These are phyloP conservation scores for Xylariales sp. DNA, from an alignment of 2,329 filamentous ascomycete species.

Conservation along the genomic window DNA sequence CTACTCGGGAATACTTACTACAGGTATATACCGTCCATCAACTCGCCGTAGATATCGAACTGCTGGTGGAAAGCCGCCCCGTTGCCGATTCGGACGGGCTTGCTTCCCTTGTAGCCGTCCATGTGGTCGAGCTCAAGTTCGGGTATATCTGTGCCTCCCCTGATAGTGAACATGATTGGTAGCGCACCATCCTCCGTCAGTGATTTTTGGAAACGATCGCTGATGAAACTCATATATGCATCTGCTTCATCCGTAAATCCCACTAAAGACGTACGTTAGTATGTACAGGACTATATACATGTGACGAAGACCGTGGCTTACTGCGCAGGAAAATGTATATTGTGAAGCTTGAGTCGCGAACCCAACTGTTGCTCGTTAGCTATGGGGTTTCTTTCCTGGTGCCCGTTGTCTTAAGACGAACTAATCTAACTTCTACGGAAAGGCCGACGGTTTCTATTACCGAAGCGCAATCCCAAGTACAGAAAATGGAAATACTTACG, in stretches of 20 bases:
- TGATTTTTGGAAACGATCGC: constrained; percentile 73
- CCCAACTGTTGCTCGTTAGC: constrained; percentile 60
- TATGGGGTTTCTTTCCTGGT: neutral
- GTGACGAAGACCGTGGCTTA: neutral
- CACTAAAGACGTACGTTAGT: constrained; percentile 49
- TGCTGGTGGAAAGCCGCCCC: constrained; percentile 81
- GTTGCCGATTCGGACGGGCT: constrained; percentile 80
- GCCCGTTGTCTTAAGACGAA: neutral
- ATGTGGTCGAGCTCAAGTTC: constrained; percentile 76
- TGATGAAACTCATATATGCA: constrained; percentile 83
- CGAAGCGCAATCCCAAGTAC: neutral
- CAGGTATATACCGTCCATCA: constrained; percentile 81
- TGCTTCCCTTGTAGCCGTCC: constrained; percentile 77
- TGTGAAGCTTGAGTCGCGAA: constrained; percentile 81
- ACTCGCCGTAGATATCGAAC: constrained; percentile 82
- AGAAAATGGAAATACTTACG: constrained; percentile 40
- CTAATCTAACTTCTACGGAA: neutral
- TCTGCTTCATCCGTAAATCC: constrained; percentile 81
- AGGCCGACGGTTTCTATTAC: neutral
- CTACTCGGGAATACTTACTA: constrained; percentile 53
- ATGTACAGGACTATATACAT: neutral
- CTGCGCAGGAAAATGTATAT: constrained; percentile 79
- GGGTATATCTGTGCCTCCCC: constrained; percentile 78
- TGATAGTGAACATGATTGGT: constrained; percentile 86
- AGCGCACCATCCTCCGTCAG: constrained; percentile 70